Conservation (phyloP, 2,329 filamentous ascomycete species). For the Ascochyta fabae region DNA sequence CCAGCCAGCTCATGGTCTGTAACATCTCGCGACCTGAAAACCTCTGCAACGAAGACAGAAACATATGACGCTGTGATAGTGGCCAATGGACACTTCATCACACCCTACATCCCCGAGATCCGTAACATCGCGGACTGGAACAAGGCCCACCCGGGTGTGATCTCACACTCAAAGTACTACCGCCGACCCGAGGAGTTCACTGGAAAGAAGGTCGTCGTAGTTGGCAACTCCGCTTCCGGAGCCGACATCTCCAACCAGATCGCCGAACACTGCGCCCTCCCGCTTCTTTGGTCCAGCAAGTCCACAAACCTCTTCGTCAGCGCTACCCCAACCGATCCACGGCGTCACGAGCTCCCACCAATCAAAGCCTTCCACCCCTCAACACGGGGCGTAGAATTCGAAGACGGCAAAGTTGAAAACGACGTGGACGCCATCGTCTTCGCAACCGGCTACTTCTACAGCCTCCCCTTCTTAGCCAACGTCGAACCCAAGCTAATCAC, state of each 20-base stretch:
- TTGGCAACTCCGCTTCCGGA: conserved; percentile 85
- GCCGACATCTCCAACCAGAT: conserved; percentile 84
- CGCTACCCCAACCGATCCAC: conserved; percentile 40
- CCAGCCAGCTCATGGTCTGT: conserved; percentile 63
- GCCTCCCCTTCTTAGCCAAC: conserved; percentile 74
- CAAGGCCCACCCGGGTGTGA: conserved; percentile 44
- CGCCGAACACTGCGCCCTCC: conserved; percentile 63
- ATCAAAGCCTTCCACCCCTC: conserved; percentile 62
- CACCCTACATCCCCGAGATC: conserved; percentile 55
- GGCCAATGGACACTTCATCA: conserved; percentile 57
- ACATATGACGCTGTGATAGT: conserved; percentile 62
- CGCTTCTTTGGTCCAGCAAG: conserved; percentile 58
- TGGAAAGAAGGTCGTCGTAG: conserved; percentile 76
- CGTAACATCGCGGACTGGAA: conserved; percentile 52
- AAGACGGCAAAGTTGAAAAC: conserved; percentile 68
- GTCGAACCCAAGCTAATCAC: conserved; percentile 65
- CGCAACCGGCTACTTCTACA: conserved; percentile 89
- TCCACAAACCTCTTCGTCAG: conserved; percentile 23
- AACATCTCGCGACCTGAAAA: conserved; percentile 59
- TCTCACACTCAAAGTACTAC: conserved; percentile 75
- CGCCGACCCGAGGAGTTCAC: conserved; percentile 68
- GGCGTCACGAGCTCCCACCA: conserved; percentile 64
- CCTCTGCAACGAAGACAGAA: conserved; percentile 46
- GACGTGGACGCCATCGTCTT: conserved; percentile 80
- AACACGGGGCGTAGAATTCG: conserved; percentile 69